Conservation (phyloP, 768 basidiomycete species). For the Phanerochaete sordida region DNA sequence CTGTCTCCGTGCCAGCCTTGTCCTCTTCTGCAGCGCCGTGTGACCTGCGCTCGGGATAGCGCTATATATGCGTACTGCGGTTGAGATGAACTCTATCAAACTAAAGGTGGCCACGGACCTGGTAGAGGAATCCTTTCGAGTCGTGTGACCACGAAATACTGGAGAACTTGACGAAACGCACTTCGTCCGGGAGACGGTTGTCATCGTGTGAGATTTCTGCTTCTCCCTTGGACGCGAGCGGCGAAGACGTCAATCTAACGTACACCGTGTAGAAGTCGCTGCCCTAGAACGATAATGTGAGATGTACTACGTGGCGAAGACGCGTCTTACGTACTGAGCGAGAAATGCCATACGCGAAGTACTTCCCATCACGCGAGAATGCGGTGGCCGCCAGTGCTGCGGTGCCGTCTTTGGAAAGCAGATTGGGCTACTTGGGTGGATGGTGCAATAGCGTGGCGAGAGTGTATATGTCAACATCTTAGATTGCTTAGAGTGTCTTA, state of each 20-base stretch:
- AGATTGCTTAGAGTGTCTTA: not conserved
- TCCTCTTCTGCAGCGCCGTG: constrained; percentile 46
- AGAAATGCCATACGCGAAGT: constrained; percentile 76
- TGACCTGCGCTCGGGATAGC: constrained; percentile 52
- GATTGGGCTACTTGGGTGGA: constrained; percentile 50
- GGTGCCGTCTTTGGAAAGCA: constrained; percentile 70
- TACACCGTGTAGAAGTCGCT: constrained; percentile 72
- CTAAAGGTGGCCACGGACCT: constrained; percentile 32
- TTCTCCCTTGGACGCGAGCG: constrained; percentile 43
- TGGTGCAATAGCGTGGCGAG: not conserved
- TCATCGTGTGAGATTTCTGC: constrained; percentile 39
- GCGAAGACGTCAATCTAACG: constrained; percentile 57
- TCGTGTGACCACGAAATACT: constrained; percentile 71
- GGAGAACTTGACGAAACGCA: constrained; percentile 78
- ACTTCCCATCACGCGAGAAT: constrained; percentile 65
- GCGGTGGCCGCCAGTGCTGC: constrained; percentile 54
- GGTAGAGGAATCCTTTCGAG: constrained; percentile 83
- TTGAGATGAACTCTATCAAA: not conserved
- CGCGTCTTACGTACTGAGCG: constrained; percentile 57
- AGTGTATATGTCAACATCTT: not conserved
- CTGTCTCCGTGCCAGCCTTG: constrained; percentile 54
- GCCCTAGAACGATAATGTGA: constrained; percentile 39
- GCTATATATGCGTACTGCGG: constrained; percentile 19
- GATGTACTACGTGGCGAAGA: not conserved
- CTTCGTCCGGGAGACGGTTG: constrained; percentile 56